Evolutionary conservation across 1,139 yeast genomes (phyloP).

Genomic region (Blastobotrys ciferrii): DNA sequence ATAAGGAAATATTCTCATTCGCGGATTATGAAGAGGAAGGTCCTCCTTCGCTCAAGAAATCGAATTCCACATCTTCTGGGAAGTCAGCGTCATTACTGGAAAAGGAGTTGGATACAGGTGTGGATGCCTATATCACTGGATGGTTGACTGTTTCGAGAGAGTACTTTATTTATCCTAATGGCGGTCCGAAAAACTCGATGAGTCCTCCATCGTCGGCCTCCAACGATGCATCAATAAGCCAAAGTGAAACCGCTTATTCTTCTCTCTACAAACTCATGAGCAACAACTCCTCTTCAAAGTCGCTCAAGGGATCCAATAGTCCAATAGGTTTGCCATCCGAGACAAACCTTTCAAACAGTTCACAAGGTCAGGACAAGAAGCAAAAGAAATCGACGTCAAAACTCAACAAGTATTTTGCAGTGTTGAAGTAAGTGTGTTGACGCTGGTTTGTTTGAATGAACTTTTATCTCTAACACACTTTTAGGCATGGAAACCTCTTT

Average conservation of each 20-base stretch:
- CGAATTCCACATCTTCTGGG: constrained; percentile 3
- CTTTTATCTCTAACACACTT: constrained; percentile 45
- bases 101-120: constrained; percentile 57
- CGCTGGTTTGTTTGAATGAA: no score
- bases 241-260: constrained; percentile 56
- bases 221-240: constrained; percentile 35
- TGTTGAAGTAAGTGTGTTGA: constrained; percentile 30
- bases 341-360: background rate
- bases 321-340: constrained; percentile 18
- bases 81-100: constrained; percentile 35
- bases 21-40: background rate
- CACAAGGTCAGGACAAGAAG: constrained; percentile 9
- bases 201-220: constrained; percentile 33
- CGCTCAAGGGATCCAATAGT: constrained; percentile 16
- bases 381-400: constrained; percentile 7
- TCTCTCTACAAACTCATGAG: constrained; percentile 58
- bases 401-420: constrained; percentile 35
- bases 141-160: constrained; percentile 85
- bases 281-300: constrained; percentile 20
- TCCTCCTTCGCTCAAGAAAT: constrained; percentile 2
- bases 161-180: constrained; percentile 49
- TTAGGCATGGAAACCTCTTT: constrained; percentile 80
- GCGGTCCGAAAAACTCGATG: constrained; percentile 31
- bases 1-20: background rate
- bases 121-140: constrained; percentile 65